Base-by-base conservation (phyloP, 1,284 basidiomycete species). In the Fistulinella cinereoalba region DNA sequence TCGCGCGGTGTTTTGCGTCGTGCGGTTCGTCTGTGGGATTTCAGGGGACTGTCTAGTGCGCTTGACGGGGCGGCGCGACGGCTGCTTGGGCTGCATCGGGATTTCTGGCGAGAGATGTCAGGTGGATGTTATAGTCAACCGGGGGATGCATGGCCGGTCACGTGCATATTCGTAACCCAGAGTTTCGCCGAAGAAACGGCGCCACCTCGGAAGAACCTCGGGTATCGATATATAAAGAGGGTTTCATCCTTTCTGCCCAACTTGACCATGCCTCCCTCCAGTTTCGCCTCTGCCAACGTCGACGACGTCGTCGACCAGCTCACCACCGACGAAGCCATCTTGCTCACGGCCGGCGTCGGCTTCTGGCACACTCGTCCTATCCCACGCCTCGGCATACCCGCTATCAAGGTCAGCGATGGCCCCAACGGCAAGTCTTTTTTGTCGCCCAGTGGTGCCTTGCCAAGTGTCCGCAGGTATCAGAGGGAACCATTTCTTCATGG, bases 381-480 rank as follows among this genome's bases (percentile, higher is more conserved):
- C 18, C 76, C 81, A 9, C 70, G 85, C 7, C 71, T 88, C 3
- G 80, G 81, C 0, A 71, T 91, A 41, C 87, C 87, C 24, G 76
- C 85, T 10, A 70, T 90, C 58, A 86, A 89, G 70, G 80, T 85
- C 55, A 84, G 80, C 66, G 85, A 87, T 70, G 85, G 85, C 2
- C 84, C 87, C 0, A 90, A 84, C 52, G 83, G 83, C 45, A 63
- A 72, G 63, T 44, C 3, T 24, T 28, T 37, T 32, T 16, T 34
- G n/a, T 16, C 23, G 1, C 34, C 11, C 9, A 13, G 22, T 43
- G 7, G 24, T 16, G n/a, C 5, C n/a, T 7, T 28, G 18, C 37
- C 53, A 10, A 49, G 3, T 28, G 18, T 43, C 24, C 47, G 19
- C 45, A 67, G 68, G 70, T n/a, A 65, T 71, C 28, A 66, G 81